These are phyloP conservation scores for Lavandula angustifolia DNA, from an alignment of 257 asterid genomes.

Conservation along the genomic window DNA sequence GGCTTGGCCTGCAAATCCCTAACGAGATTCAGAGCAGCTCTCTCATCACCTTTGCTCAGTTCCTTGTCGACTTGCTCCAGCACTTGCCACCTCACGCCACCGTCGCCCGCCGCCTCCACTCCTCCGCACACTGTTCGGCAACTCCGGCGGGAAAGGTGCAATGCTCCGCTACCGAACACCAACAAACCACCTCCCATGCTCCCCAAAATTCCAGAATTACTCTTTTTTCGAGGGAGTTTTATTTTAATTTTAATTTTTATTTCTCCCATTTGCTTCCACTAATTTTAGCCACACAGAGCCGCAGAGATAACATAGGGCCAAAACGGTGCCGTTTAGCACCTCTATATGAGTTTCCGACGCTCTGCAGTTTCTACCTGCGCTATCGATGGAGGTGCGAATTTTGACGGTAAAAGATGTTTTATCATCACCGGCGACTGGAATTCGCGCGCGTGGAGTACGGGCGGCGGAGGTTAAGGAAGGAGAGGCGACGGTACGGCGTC, in stretches of 20 bases:
- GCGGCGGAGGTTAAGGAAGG: slow-evolving; percentile 36
- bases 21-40: slow-evolving; percentile 69
- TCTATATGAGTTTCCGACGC: slow-evolving; percentile 18
- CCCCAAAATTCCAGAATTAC: slow-evolving; percentile 8
- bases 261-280: background rate
- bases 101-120: slow-evolving; percentile 27
- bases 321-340: slow-evolving; percentile 34
- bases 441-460: slow-evolving; percentile 23
- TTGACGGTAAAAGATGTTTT: slow-evolving; percentile 24
- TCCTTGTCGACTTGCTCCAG: slow-evolving; percentile 81
- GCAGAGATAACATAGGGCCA: slow-evolving; percentile 17
- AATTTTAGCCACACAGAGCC: slow-evolving; percentile 34
- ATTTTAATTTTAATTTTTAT: too few species aligned
- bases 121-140: slow-evolving; percentile 27
- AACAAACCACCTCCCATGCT: slow-evolving; percentile 34
- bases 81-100: slow-evolving; percentile 40
- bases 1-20: slow-evolving; percentile 67
- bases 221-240: background rate
- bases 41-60: slow-evolving; percentile 69
- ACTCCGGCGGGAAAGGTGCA: slow-evolving; percentile 25
- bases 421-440: slow-evolving; percentile 28
- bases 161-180: slow-evolving; percentile 29
- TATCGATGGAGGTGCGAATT: slow-evolving; percentile 24
- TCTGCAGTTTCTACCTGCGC: background rate
- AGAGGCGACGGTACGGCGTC: slow-evolving; percentile 43